Base-by-base conservation (phyloP, 352 stramenopile species). In the Phytophthora pluvialis region DNA sequence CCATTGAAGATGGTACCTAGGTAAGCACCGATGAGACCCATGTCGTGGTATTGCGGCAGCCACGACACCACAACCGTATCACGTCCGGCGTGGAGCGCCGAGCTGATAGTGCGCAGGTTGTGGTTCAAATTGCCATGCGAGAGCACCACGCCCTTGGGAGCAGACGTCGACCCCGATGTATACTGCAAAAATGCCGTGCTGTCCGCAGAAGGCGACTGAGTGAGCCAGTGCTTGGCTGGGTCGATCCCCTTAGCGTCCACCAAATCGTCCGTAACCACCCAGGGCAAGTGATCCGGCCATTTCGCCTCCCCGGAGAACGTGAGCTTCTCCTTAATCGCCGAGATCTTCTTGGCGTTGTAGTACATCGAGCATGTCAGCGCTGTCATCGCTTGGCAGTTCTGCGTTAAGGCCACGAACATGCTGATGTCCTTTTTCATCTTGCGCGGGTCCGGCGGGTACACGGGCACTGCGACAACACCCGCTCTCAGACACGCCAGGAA, bases 21-120 rank as follows among this genome's bases (percentile, higher is more conserved):
- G 64, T 91, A 93, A 31, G 91, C 96, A 48, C 97, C 98, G 63
- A 99, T 99, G 18, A 99, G 89, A 6, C 98, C 98, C 98, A 99
- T 99, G 77, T 99, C 98, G 74, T 99, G 98, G 77, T 99, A 99
- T 80, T 99, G 97, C 6, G 98, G 98, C 10, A 99, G 80, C 98
- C 98, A 99, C 18, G 91, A 98, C 4, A 98, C 97, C 13, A 99
- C 95, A 4, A 98, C 82, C 0, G 97, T 99, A 42, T 97, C 85
- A 25, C 86, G 70, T 25, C 69, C 82, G 8, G 96, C 97, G 47
- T 93, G 78, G 25, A 99, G 70, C 40, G 96, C 96, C 15, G 77
- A 89, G n/a, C 94, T 97, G 62, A 99, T 99, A 13, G 94, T 95
- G 29, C 80, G 81, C 15, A 99, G 74, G 70, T 99, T 99, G 84